These are phyloP conservation scores for Vicia sativa DNA, from an alignment of 306 rosid genomes.

Conservation along the genomic window DNA sequence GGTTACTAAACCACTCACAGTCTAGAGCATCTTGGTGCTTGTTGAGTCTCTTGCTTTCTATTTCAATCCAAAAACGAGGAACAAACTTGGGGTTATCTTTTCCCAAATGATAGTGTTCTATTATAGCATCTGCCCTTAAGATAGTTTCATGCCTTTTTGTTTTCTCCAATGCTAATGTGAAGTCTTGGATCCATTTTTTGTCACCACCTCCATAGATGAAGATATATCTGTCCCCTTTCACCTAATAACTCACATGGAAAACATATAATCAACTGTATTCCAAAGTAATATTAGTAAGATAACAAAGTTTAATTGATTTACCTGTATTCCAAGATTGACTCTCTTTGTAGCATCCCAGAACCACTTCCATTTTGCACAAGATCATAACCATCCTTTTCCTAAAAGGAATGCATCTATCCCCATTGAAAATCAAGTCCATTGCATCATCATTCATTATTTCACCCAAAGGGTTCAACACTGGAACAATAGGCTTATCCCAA, in stretches of 20 bases:
- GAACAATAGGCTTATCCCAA: conserved; percentile 31
- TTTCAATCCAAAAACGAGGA: conserved; percentile 49
- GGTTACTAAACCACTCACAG: too few relatives aligned
- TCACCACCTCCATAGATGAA: conserved; percentile 47
- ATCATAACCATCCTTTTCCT: conserved; percentile 38
- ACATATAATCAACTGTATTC: too few relatives aligned
- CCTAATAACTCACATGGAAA: conserved; percentile 29
- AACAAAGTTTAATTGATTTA: not conserved
- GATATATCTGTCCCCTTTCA: conserved; percentile 39
- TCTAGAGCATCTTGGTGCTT: conserved; percentile 36
- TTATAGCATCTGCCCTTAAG: conserved; percentile 34
- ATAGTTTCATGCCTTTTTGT: conserved; percentile 30
- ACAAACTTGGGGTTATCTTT: conserved; percentile 26
- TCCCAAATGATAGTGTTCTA: conserved; percentile 40
- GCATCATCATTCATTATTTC: conserved; percentile 37
- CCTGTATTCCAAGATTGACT: conserved; percentile 43
- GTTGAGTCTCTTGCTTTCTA: conserved; percentile 44
- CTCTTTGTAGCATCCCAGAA: conserved; percentile 45
- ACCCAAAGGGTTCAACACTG: conserved; percentile 27
- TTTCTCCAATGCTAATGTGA: conserved; percentile 35
- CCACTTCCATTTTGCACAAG: conserved; percentile 46
- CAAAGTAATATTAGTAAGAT: not conserved
- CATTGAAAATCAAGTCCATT: conserved; percentile 45
- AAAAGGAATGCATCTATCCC: conserved; percentile 46
- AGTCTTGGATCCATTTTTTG: conserved; percentile 37